These are phyloP conservation scores for Fusarium gaditjirri DNA, from an alignment of 2,329 filamentous ascomycete species.

Conservation along the genomic window DNA sequence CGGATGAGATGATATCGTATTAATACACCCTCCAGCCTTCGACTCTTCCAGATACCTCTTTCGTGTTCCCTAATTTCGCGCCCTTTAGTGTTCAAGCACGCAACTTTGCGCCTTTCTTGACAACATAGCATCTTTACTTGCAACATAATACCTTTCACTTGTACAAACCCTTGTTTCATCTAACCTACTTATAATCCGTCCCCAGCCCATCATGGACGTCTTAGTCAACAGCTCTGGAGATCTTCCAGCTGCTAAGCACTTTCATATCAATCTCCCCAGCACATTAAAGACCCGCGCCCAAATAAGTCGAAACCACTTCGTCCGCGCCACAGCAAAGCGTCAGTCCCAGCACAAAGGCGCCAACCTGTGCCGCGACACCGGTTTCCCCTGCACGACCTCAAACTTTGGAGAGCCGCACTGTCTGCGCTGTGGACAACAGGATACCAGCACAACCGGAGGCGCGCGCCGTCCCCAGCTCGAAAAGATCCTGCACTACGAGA, in stretches of 20 bases:
- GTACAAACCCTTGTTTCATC: not conserved
- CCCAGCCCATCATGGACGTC: slow-evolving; percentile 33
- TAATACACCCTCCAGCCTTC: slow-evolving; percentile 31
- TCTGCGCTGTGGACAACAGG: slow-evolving; percentile 29
- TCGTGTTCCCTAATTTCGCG: slow-evolving; percentile 31
- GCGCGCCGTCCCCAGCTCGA: slow-evolving; percentile 40
- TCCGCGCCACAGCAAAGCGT: slow-evolving; percentile 49
- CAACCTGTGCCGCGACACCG: slow-evolving; percentile 37
- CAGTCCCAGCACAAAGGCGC: slow-evolving; percentile 37
- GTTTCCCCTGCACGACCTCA: slow-evolving; percentile 34
- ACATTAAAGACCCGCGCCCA: slow-evolving; percentile 24
- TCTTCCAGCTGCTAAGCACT: slow-evolving; percentile 38
- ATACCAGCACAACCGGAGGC: slow-evolving; percentile 7
- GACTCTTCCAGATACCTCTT: slow-evolving; percentile 38
- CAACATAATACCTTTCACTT: slow-evolving; percentile 28
- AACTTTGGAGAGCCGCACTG: slow-evolving; percentile 6
- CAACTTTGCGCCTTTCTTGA: slow-evolving; percentile 42
- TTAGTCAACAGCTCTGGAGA: slow-evolving; percentile 37
- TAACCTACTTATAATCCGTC: slow-evolving; percentile 10
- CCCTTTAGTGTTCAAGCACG: slow-evolving; percentile 40
- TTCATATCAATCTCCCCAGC: slow-evolving; percentile 17
- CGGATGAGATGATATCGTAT: slow-evolving; percentile 39
- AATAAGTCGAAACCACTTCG: slow-evolving; percentile 44
- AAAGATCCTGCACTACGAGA: slow-evolving; percentile 30
- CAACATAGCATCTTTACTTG: slow-evolving; percentile 31